Conservation (phyloP, 2,329 filamentous ascomycete genomes). For the Fusarium continuum region DNA sequence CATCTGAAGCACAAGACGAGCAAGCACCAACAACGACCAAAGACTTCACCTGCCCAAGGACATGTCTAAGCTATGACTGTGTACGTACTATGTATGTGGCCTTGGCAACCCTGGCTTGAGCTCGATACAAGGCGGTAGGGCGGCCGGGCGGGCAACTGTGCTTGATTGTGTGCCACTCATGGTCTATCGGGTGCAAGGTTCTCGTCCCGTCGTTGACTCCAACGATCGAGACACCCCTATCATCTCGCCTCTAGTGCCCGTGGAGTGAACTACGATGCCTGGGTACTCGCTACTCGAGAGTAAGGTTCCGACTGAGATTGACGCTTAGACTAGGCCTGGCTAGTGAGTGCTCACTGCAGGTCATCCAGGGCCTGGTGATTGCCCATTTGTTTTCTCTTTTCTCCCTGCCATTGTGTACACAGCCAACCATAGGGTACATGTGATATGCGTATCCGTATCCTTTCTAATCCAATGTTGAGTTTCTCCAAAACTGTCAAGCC, state of each 20-base stretch:
- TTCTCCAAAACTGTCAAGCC: conserved; percentile 27
- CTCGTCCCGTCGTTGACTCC: conserved; percentile 19
- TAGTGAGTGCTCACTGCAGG: conserved; percentile 19
- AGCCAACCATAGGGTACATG: neutral
- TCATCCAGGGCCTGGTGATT: conserved; percentile 1
- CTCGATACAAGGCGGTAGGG: conserved; percentile 31
- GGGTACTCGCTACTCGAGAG: neutral
- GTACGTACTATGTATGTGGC: conserved; percentile 5
- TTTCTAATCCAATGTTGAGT: neutral
- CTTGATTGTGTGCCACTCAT: conserved; percentile 38
- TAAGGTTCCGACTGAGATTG: conserved; percentile 31
- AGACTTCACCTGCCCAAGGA: conserved; percentile 20
- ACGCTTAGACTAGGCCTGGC: conserved; percentile 32
- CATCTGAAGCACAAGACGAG: conserved; percentile 4
- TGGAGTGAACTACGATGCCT: neutral
- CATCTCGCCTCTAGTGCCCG: neutral
- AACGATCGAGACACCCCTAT: conserved; percentile 27
- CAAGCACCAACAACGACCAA: neutral
- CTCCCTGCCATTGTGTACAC: conserved; percentile 4
- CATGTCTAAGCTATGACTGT: conserved; percentile 1
- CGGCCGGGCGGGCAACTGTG: too few relatives aligned
- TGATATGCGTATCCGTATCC: conserved; percentile 25
- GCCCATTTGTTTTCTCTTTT: conserved; percentile 33
- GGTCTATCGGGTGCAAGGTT: conserved; percentile 31
- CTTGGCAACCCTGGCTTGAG: conserved; percentile 26